Evolutionary conservation across 2,329 filamentous ascomycete genomes (phyloP).

Genomic region (Cytospora mali): DNA sequence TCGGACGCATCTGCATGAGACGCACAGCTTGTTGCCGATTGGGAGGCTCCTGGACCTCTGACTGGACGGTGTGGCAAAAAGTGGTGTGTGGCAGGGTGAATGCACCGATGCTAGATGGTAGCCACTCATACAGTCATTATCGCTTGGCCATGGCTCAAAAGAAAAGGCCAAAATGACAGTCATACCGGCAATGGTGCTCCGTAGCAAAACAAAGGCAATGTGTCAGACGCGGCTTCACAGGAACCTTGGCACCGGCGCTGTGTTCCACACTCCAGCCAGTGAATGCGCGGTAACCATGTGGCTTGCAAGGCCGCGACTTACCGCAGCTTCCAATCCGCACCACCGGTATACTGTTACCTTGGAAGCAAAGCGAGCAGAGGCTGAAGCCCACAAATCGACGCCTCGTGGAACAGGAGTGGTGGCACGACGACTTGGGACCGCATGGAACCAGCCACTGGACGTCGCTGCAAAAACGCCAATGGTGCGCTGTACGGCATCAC

Average conservation of each 20-base stretch:
- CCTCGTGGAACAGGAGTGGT: background rate
- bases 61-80: constrained; percentile 7
- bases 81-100: constrained; percentile 16
- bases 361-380: background rate
- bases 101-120: constrained; percentile 11
- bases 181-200: background rate
- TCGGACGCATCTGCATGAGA: constrained; percentile 20
- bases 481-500: background rate
- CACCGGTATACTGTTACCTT: background rate
- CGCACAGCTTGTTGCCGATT: constrained; percentile 5
- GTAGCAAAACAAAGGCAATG: background rate
- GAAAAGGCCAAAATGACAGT: background rate
- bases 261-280: constrained; percentile 16
- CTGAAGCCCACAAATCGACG: background rate
- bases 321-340: constrained; percentile 2
- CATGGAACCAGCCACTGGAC: background rate
- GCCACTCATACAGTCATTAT: constrained; percentile 8
- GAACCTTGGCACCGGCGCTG: constrained; percentile 2
- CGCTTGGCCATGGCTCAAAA: constrained; percentile 6
- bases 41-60: constrained; percentile 3
- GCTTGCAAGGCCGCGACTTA: constrained; percentile 4
- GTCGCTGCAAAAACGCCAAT: background rate
- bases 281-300: constrained; percentile 3
- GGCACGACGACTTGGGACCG: background rate
- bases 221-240: background rate